Base-by-base conservation (phyloP, 2,329 filamentous ascomycete species). In the Mollisiaceae sp. region DNA sequence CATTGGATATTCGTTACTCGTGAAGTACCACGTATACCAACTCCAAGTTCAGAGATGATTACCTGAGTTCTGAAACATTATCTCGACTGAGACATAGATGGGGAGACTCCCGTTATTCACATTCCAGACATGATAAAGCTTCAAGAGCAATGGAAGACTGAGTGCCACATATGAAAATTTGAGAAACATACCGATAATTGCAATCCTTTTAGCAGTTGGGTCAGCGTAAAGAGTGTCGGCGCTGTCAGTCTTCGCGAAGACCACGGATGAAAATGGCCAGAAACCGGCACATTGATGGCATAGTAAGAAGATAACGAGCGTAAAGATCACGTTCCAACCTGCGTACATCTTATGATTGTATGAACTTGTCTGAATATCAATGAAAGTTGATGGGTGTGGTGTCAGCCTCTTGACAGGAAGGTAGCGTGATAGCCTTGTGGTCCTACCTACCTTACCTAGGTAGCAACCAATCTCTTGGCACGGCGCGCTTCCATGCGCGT, bases 151-250 rank as follows among this genome's bases (percentile, higher is more conserved):
- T 12, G 50, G 11, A 35, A 54, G 24, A 54, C n/a, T 15, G 14
- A 24, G 32, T 54, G 50, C 18, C 22, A 35, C 3, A 14, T 20
- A 60, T 60, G 32, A 47, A 38, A 12, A 39, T 15, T 61, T 52
- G 55, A 8, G 35, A 32, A 41, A 69, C 74, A 66, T 70, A 77
- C 75, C 75, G 60, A 77, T 75, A 38, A 77, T 75, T 62, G 75
- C 75, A 65, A 77, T 71, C n/a, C 72, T 67, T 65, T 73, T 75
- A 24, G 67, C 64, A 60, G 64, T 63, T 41, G 62, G 63, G 62
- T 72, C 67, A 24, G 65, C 65, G 57, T 71, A 72, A 43, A 65
- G 41, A 60, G 56, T 52, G 27, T 68, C 68, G 20, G 61, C 32
- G 41, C 59, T 36, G 64, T 64, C 67, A 60, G 65, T 64, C 50